Evolutionary conservation across 257 asterid species (phyloP).

Genomic region (Ophiorrhiza pumila): DNA sequence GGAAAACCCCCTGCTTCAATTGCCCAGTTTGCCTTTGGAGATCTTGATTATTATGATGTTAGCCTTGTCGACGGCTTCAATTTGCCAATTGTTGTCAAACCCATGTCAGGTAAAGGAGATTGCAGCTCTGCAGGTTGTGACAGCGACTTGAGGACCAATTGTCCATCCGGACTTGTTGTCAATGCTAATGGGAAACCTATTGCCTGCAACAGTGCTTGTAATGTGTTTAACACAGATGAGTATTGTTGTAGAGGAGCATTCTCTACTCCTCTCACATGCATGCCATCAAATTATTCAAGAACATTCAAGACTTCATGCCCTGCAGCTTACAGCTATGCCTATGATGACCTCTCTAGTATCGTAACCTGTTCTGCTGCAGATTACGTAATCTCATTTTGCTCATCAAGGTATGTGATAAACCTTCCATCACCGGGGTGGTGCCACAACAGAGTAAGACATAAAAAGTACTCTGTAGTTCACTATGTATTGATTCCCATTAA

Average conservation of each 20-base stretch:
- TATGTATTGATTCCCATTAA: not conserved
- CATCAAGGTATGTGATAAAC: constrained; percentile 36
- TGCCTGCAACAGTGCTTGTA: constrained; percentile 66
- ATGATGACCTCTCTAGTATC: constrained; percentile 50
- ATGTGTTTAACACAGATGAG: constrained; percentile 44
- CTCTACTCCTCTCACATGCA: constrained; percentile 43
- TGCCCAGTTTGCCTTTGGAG: constrained; percentile 58
- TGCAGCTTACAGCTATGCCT: constrained; percentile 57
- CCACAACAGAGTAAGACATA: not conserved
- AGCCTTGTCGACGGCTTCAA: constrained; percentile 78
- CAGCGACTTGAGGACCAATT: constrained; percentile 41
- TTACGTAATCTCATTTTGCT: constrained; percentile 49
- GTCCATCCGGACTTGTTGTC: constrained; percentile 49
- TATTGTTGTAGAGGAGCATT: constrained; percentile 52
- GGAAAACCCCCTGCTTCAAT: constrained; percentile 61
- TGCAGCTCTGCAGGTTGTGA: constrained; percentile 62
- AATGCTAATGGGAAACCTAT: constrained; percentile 26
- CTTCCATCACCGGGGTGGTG: not conserved
- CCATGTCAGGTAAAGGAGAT: constrained; percentile 48
- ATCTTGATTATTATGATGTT: constrained; percentile 50
- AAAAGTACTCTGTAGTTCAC: not conserved
- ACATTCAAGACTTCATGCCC: constrained; percentile 57
- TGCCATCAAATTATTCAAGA: constrained; percentile 56
- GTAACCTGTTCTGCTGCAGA: constrained; percentile 55
- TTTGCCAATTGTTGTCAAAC: constrained; percentile 49